Evolutionary conservation across 208 protist species (phyloP).

Genomic region (Polymyxa betae): DNA sequence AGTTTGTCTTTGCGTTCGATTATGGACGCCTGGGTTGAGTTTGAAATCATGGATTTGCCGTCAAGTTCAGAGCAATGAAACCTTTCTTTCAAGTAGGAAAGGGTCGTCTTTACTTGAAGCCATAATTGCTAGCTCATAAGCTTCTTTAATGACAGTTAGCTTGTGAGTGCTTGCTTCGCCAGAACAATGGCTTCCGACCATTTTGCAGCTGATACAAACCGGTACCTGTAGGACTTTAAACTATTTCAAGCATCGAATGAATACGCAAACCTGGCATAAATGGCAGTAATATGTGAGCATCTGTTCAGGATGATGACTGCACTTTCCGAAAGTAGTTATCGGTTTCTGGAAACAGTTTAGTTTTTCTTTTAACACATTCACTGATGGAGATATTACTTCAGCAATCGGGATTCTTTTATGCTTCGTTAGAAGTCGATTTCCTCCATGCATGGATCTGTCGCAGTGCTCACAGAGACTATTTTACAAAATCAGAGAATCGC

Average conservation of each 20-base stretch:
- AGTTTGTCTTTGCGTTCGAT: background rate
- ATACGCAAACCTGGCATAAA: constrained; percentile 39
- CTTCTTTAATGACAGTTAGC: background rate
- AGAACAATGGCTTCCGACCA: constrained; percentile 31
- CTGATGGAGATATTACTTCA: background rate
- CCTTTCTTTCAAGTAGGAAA: constrained; percentile 8
- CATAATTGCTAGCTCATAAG: constrained; percentile 14
- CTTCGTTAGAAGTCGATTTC: background rate
- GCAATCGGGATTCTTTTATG: background rate
- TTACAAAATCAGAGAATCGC: background rate
- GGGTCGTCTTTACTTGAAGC: constrained; percentile 37
- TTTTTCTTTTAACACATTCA: background rate
- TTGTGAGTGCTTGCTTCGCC: constrained; percentile 39
- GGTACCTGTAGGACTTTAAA: background rate
- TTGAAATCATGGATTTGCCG: background rate
- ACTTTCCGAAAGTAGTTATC: background rate
- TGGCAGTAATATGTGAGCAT: constrained; percentile 48
- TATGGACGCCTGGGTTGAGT: background rate
- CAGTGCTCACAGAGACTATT: background rate
- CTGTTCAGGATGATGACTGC: background rate
- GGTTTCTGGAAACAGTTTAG: constrained; percentile 3
- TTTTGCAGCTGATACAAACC: constrained; percentile 46
- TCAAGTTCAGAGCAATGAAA: background rate
- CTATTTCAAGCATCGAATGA: background rate
- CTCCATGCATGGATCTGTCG: background rate